phyloP scores from a whole-genome alignment of 768 basidiomycete species.

The Galerina marginata region DNA sequence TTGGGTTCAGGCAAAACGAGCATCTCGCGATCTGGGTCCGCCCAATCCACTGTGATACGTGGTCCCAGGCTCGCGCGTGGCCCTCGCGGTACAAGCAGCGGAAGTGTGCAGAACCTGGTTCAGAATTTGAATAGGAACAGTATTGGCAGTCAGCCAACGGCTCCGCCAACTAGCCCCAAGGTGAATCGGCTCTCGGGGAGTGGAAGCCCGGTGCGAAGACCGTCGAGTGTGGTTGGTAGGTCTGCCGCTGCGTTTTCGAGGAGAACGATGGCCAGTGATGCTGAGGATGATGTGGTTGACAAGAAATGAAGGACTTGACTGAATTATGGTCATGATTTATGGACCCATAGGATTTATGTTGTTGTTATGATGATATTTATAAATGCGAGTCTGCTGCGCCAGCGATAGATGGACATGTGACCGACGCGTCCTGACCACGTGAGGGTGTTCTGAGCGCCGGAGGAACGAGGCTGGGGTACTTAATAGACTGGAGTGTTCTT shows the following conservation, averaged over 20 bases:
- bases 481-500: background rate
- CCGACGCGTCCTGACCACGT: conserved; percentile 21
- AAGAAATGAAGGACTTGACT: conserved; percentile 27
- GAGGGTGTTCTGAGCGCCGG: conserved; percentile 1
- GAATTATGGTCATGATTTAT: conserved; percentile 13
- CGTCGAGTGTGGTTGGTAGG: conserved; percentile 56
- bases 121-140: conserved; percentile 61
- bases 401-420: conserved; percentile 16
- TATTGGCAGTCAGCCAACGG: conserved; percentile 38
- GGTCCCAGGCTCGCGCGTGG: conserved; percentile 49
- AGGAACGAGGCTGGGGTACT: conserved; percentile 22
- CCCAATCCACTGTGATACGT: conserved; percentile 32
- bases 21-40: conserved; percentile 56
- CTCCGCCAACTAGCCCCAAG: conserved; percentile 44
- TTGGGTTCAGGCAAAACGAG: conserved; percentile 41
- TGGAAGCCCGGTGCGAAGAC: conserved; percentile 45
- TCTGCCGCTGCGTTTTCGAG: conserved; percentile 59
- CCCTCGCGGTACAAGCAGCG: conserved; percentile 48
- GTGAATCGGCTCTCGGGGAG: conserved; percentile 54
- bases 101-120: conserved; percentile 59
- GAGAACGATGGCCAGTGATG: conserved; percentile 84
- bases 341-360: conserved; percentile 14
- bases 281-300: conserved; percentile 74
- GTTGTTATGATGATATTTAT: background rate
- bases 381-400: background rate